Base-by-base conservation (phyloP, 345 rosid species). In the Gossypium turneri region DNA sequence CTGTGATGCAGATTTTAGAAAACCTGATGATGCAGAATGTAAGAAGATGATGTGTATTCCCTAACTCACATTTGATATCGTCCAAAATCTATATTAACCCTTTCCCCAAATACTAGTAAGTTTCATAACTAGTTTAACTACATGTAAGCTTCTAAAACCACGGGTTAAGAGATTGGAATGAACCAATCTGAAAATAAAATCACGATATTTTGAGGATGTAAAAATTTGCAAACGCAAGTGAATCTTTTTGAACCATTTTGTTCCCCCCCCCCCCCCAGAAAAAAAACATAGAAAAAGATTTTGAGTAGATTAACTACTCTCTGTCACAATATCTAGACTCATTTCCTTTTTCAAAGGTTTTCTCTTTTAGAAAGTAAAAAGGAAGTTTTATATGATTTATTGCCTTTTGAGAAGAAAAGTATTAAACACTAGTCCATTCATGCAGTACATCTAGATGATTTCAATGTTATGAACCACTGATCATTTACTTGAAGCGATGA, bases 131-230 rank as follows among this genome's bases (percentile, higher is more conserved):
- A 38, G 16, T 43, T 34, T 20, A 45, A 66, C 11, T 43, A 19
- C 29, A 13, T 66, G 34, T 44, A 66, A 34, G 5, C 52, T 44
- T 66, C n/a, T 6, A 66, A 27, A 66, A 44, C 34, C 8, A 66
- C 2, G 7, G 70, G n/a, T 44, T 1, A n/a, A 9, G 25, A 20
- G 29, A 20, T 20, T 44, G 70, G 50, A 44, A 27, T 47, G 57
- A 47, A 67, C 20, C 72, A 67, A 47, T 50, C 41, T 48, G n/a
- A 67, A 67, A 67, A 22, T 15, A 47, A 22, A 66, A 44, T 66
- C 53, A 44, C 0, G 38, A 66, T 44, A 12, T 22, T 67, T 22
- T 67, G 29, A 43, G 29, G 4, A 38, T 38, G 13, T 63, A 38
- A 17, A 34, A 38, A 17, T n/a, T 63, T 63, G 48, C 48, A 63